phyloP scores from a whole-genome alignment of 441 rosid species.

The Erodium moschatum region DNA sequence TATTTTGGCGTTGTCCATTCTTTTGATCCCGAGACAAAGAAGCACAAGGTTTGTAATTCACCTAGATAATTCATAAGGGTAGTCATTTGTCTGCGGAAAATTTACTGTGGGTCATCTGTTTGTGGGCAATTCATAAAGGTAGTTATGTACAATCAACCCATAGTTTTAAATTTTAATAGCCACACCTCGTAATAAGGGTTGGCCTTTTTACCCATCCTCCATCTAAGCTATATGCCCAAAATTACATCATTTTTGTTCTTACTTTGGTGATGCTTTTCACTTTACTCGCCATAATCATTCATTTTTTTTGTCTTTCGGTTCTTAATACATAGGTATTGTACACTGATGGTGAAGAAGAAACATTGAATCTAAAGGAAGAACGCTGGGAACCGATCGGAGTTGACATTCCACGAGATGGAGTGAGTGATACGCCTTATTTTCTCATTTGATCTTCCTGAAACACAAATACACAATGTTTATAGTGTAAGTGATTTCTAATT shows the following conservation, averaged over 20 bases:
- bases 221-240: conserved; percentile 6
- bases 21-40: conserved; percentile 32
- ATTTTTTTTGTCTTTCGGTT: conserved; percentile 12
- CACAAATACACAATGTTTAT: neutral
- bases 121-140: too few relatives aligned
- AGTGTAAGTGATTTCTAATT: neutral
- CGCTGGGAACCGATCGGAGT: conserved; percentile 36
- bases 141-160: too few relatives aligned
- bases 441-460: neutral
- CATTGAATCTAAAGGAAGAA: conserved; percentile 38
- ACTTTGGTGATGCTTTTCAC: conserved; percentile 1
- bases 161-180: conserved; percentile 8
- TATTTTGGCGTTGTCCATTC: conserved; percentile 50
- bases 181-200: neutral
- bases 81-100: too few relatives aligned
- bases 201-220: conserved; percentile 1
- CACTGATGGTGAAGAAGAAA: conserved; percentile 57
- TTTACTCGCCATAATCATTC: neutral
- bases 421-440: conserved; percentile 19
- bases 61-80: neutral
- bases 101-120: too few relatives aligned
- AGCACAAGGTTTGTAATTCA: conserved; percentile 45
- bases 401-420: conserved; percentile 21
- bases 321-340: conserved; percentile 44
- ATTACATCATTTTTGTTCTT: neutral